These are phyloP conservation scores for Chlamydomonas sphaeroides DNA, from an alignment of 139 green algal genomes.

Conservation along the genomic window DNA sequence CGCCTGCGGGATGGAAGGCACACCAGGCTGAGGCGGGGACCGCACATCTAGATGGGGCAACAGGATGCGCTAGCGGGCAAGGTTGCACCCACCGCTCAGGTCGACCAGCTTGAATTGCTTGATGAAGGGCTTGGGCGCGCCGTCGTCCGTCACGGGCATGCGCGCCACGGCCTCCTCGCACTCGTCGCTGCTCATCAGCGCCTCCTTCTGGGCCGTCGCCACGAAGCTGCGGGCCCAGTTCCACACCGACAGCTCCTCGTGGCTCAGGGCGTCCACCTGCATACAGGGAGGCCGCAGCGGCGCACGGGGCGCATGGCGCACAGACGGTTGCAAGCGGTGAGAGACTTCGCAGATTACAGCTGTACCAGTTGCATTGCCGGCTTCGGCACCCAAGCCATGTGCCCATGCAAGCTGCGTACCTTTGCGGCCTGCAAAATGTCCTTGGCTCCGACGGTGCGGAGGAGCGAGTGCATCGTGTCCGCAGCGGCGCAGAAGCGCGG, in stretches of 20 bases:
- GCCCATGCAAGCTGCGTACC: background rate
- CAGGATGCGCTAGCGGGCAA: too few relatives aligned
- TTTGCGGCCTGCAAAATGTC: background rate
- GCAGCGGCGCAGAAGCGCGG: conserved; percentile 54
- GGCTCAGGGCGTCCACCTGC: background rate
- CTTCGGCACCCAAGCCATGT: too few relatives aligned
- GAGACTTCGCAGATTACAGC: too few relatives aligned
- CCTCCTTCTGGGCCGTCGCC: background rate
- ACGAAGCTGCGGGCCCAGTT: background rate
- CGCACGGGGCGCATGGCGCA: too few relatives aligned
- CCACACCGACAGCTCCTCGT: background rate
- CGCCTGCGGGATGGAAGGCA: background rate
- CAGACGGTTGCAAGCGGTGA: too few relatives aligned
- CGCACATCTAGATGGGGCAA: too few relatives aligned
- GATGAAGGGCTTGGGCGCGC: background rate
- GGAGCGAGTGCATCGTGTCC: conserved; percentile 24
- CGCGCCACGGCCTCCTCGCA: background rate
- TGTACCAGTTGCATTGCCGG: too few relatives aligned
- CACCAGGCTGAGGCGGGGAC: too few relatives aligned
- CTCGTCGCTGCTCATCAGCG: background rate
- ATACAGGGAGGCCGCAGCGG: too few relatives aligned
- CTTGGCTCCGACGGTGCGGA: conserved; percentile 2
- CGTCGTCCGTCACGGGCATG: background rate
- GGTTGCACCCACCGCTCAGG: too few relatives aligned
- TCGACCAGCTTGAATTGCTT: background rate